Evolutionary conservation across 805 yeast species (phyloP).

Genomic region (Saturnispora galanensis): DNA sequence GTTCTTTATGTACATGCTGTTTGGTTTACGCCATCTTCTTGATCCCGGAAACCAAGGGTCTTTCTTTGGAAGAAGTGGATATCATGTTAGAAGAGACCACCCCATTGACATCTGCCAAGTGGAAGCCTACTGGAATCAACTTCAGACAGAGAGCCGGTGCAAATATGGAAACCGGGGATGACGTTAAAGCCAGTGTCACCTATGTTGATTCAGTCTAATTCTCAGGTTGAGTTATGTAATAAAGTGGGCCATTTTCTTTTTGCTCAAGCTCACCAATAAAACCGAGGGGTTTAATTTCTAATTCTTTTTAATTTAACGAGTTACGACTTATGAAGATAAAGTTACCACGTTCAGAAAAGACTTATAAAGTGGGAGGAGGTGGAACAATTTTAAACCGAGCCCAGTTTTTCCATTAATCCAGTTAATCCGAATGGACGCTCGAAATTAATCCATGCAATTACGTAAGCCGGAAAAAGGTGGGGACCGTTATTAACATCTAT

Average conservation of each 20-base stretch:
- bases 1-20: slow-evolving; percentile 32
- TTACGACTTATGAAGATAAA: too few species aligned
- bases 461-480: background rate
- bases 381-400: too few species aligned
- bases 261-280: background rate
- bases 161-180: background rate
- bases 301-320: too few species aligned
- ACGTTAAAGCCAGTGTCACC: background rate
- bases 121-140: slow-evolving; percentile 22
- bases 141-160: background rate
- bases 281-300: too few species aligned
- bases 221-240: background rate
- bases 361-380: too few species aligned
- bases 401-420: too few species aligned
- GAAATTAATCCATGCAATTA: background rate
- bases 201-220: slow-evolving; percentile 1
- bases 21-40: slow-evolving; percentile 62
- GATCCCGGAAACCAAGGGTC: slow-evolving; percentile 71
- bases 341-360: too few species aligned
- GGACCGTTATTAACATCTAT: background rate
- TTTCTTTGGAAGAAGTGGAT: slow-evolving; percentile 74
- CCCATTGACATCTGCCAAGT: slow-evolving; percentile 25
- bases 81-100: slow-evolving; percentile 29
- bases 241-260: background rate
- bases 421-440: too few species aligned